These are phyloP conservation scores for Corinectria fuckeliana DNA, from an alignment of 2,329 filamentous ascomycete genomes.

Conservation along the genomic window DNA sequence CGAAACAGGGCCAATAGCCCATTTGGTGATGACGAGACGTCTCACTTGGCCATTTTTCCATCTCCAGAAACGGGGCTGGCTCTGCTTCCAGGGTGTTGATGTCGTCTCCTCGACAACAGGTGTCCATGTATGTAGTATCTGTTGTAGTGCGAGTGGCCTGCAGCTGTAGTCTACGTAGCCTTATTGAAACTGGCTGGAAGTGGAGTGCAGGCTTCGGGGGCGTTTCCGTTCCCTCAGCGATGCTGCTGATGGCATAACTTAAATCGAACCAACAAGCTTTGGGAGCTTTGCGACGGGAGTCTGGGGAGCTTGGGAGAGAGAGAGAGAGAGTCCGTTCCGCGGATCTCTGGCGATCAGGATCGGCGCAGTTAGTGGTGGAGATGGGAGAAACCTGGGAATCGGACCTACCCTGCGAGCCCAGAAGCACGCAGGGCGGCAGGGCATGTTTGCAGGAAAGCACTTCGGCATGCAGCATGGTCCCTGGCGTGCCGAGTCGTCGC, in stretches of 20 bases:
- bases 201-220: too few species aligned
- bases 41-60: constrained; percentile 26
- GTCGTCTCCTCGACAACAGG: constrained; percentile 5
- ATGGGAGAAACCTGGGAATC: constrained; percentile 9
- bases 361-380: constrained; percentile 27
- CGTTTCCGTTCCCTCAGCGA: neutral
- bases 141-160: neutral
- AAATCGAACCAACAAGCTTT: neutral
- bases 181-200: too few species aligned
- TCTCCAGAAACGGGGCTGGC: constrained; percentile 4
- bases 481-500: constrained; percentile 10
- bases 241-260: neutral
- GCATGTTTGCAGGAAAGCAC: too few species aligned
- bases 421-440: too few species aligned
- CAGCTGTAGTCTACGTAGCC: neutral
- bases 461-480: too few species aligned
- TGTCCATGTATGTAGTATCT: constrained; percentile 5
- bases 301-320: too few species aligned
- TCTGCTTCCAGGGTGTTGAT: neutral
- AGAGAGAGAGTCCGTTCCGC: too few species aligned
- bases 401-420: constrained; percentile 6
- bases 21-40: constrained; percentile 33
- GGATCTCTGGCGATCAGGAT: constrained; percentile 39
- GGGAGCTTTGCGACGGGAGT: too few species aligned
- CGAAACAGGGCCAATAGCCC: constrained; percentile 31